Percentiles rank a stretch among this genome's conserved stretches.
Conservation (phyloP, 2,329 filamentous ascomycete species). For the Fusarium sp. region DNA sequence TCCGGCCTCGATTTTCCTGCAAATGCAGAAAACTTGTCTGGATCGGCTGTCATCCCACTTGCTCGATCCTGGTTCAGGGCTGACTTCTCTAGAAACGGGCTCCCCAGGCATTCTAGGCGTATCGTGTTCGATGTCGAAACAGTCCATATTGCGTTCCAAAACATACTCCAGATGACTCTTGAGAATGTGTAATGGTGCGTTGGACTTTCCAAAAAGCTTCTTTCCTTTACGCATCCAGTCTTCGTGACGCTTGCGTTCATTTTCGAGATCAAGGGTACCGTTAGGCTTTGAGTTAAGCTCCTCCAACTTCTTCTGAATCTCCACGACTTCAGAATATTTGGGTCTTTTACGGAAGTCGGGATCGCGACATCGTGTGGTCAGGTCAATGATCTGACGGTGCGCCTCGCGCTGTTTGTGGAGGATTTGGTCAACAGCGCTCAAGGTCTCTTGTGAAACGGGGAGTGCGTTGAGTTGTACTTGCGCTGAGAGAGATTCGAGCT, state of each 20-base stretch:
- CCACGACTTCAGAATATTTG: constrained; percentile 88
- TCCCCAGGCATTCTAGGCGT: constrained; percentile 91
- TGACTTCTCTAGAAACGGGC: constrained; percentile 86
- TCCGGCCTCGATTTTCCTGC: constrained; percentile 89
- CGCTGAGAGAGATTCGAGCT: constrained; percentile 88
- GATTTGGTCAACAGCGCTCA: constrained; percentile 88
- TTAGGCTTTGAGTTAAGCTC: constrained; percentile 92
- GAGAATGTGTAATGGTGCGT: constrained; percentile 94
- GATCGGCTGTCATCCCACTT: constrained; percentile 72
- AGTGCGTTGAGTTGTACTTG: constrained; percentile 78
- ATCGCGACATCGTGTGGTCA: constrained; percentile 82
- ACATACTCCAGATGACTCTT: constrained; percentile 96
- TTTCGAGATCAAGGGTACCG: constrained; percentile 92
- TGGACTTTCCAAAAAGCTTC: constrained; percentile 97
- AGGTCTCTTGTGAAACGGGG: constrained; percentile 84
- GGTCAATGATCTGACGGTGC: constrained; percentile 84
- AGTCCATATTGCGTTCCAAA: constrained; percentile 86
- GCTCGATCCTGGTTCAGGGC: constrained; percentile 63
- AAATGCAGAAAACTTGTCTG: constrained; percentile 95
- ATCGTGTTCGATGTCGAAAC: constrained; percentile 88
- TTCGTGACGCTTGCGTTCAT: constrained; percentile 93
- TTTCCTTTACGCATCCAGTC: constrained; percentile 99
- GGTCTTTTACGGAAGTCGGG: constrained; percentile 83
- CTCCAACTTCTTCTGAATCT: constrained; percentile 87
- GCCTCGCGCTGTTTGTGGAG: constrained; percentile 96